A percentile compares a stretch with the other conserved stretches of the same genome.
Conservation (phyloP, 768 basidiomycete species). For the Naganishia vishniacii region DNA sequence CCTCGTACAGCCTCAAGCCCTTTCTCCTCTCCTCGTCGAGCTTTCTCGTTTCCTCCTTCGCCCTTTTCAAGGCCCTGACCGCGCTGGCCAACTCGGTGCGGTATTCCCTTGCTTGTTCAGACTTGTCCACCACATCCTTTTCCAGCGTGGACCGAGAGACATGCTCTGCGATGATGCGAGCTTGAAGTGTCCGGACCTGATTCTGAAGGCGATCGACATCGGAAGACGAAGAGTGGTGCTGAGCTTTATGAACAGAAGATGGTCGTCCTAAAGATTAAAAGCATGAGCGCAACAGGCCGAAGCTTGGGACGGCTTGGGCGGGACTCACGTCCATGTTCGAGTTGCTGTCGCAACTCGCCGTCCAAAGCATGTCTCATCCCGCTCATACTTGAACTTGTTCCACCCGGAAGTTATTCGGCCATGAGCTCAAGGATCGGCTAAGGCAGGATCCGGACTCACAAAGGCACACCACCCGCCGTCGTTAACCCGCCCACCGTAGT, state of each 20-base stretch:
- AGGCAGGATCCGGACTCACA: constrained; percentile 1
- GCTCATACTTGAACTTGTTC: constrained; percentile 25
- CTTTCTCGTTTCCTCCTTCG: constrained; percentile 44
- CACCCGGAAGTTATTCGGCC: background rate
- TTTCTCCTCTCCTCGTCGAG: constrained; percentile 45
- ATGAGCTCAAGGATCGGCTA: background rate
- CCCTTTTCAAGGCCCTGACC: constrained; percentile 41
- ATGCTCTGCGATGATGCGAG: constrained; percentile 44
- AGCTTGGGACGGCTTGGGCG: no score
- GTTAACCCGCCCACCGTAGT: constrained; percentile 15
- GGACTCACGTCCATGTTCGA: no score
- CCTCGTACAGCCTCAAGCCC: constrained; percentile 39
- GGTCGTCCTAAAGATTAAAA: no score
- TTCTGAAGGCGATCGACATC: constrained; percentile 13
- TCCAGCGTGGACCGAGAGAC: constrained; percentile 42
- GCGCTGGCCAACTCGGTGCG: constrained; percentile 43
- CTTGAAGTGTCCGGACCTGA: constrained; percentile 44
- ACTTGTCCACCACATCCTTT: constrained; percentile 27
- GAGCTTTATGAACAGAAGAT: no score
- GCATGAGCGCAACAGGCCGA: no score
- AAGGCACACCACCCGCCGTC: constrained; percentile 22
- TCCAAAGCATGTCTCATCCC: constrained; percentile 24
- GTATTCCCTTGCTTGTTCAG: constrained; percentile 40
- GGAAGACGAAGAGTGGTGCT: background rate
- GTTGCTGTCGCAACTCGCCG: background rate